phyloP scores from a whole-genome alignment of 306 rosid species.

The Senna tora region DNA sequence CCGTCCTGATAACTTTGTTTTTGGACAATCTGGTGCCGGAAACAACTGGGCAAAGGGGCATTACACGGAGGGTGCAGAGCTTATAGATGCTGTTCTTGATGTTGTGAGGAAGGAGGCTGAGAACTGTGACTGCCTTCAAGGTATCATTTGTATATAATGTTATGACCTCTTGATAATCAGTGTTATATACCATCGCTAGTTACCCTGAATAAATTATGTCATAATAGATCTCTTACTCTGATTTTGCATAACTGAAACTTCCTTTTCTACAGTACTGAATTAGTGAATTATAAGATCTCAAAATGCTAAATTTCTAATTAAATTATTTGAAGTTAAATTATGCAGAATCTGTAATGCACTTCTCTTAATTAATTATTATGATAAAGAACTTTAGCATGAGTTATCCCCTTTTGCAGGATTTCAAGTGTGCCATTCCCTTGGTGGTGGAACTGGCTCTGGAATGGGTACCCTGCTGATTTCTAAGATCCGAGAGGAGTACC shows the following conservation, averaged over 20 bases:
- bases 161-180: not conserved
- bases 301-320: not conserved
- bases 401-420: conserved; percentile 43
- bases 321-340: not conserved
- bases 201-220: not conserved
- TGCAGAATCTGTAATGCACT: not conserved
- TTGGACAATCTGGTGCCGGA: conserved; percentile 68
- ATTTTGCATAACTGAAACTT: not conserved
- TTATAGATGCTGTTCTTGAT: conserved; percentile 61
- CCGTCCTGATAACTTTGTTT: conserved; percentile 63
- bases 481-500: conserved; percentile 65
- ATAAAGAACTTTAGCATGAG: not conserved
- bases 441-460: conserved; percentile 69
- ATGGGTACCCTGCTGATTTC: conserved; percentile 64
- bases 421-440: conserved; percentile 62
- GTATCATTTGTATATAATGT: conserved; percentile 19
- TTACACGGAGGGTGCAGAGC: conserved; percentile 66
- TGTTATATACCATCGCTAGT: not conserved
- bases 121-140: conserved; percentile 66
- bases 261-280: not conserved
- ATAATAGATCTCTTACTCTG: not conserved
- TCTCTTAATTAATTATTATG: not conserved
- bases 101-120: conserved; percentile 65
- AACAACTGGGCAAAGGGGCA: conserved; percentile 71
- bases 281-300: not conserved